Evolutionary conservation across 768 basidiomycete genomes (phyloP).

Genomic region (Strobilomyces echinocephalus): DNA sequence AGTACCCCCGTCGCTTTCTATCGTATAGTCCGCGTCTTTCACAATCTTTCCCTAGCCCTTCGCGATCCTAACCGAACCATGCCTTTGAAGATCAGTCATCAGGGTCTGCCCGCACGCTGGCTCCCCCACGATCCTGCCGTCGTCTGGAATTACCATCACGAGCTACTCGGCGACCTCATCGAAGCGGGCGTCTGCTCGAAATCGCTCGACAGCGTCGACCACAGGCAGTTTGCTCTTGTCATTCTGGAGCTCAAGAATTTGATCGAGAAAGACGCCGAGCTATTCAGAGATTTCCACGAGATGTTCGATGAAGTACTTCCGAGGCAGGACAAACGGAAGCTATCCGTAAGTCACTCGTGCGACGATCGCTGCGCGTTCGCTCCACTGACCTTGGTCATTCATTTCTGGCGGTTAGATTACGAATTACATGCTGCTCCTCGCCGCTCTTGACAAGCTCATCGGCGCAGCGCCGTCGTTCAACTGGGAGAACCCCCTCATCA

Average conservation of each 20-base stretch:
- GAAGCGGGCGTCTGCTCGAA: conserved; percentile 5
- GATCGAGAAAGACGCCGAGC: conserved; percentile 19
- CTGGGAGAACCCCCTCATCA: conserved; percentile 14
- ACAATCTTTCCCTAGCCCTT: background rate
- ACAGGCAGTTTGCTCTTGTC: conserved; percentile 8
- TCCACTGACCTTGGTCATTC: background rate
- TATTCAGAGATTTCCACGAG: conserved; percentile 22
- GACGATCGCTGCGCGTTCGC: background rate
- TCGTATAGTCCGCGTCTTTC: conserved; percentile 2
- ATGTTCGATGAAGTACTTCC: conserved; percentile 20
- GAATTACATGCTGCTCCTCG: conserved; percentile 1
- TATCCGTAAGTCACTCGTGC: conserved; percentile 3
- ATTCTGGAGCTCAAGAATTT: conserved; percentile 22
- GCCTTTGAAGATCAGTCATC: conserved; percentile 15
- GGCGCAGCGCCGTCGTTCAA: conserved; percentile 8
- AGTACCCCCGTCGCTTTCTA: background rate
- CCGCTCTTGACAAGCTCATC: conserved; percentile 10
- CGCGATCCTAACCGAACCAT: conserved; percentile 4
- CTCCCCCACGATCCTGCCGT: conserved; percentile 11
- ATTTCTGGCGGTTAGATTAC: background rate
- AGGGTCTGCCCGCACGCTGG: conserved; percentile 20
- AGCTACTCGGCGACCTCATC: conserved; percentile 27
- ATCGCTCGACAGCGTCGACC: background rate
- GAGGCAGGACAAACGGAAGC: conserved; percentile 1
- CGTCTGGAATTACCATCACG: conserved; percentile 6